Evolutionary conservation across 2,329 filamentous ascomycete species (phyloP), one percentile per base, ranked within the genome.

Genomic region (Beauveria sp.): DNA sequence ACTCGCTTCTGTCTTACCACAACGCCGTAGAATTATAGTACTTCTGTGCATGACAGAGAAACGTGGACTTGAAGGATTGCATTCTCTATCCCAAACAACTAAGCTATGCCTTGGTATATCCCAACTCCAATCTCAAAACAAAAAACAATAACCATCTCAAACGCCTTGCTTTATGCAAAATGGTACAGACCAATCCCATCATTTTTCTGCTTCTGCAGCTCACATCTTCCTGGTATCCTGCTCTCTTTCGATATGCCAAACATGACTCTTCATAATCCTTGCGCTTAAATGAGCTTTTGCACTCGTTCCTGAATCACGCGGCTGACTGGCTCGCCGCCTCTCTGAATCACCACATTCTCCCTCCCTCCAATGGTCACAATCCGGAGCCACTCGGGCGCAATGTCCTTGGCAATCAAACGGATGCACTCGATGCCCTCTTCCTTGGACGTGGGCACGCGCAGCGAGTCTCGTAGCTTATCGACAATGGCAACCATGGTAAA

Each of bases 381-480:
- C 60, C 76, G 74, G 50, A 85, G 64, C 82, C 83, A 86, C 66
- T 81, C 77, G 0, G 83, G 82, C 5, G 82, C 81, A 12, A 86
- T 74, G 66, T 86, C 83, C 9, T 63, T 69, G 5, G 81, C 82
- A 60, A 86, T 74, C 55, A 85, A 68, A 9, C 78, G 72, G 18
- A 86, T 74, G 63, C 81, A 83, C 10, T 70, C 66, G 10, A 75
- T 73, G 5, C 76, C 81, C 67, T 85, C 83, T 47, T 83, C 82
- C 52, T 71, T 72, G 38, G 81, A 81, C 57, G 84, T 74, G 3
- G 82, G 81, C 65, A 78, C 76, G 5, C 81, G 77, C 62, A 89
- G 75, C 28, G 88, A 91, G 71, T 91, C 87, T 67, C 81, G 82
- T 54, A 92, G 77, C 70, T 86, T 87, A 65, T 84, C 81, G 20